phyloP scores from a whole-genome alignment of 2,329 filamentous ascomycete species.

The Penicillium sp. region DNA sequence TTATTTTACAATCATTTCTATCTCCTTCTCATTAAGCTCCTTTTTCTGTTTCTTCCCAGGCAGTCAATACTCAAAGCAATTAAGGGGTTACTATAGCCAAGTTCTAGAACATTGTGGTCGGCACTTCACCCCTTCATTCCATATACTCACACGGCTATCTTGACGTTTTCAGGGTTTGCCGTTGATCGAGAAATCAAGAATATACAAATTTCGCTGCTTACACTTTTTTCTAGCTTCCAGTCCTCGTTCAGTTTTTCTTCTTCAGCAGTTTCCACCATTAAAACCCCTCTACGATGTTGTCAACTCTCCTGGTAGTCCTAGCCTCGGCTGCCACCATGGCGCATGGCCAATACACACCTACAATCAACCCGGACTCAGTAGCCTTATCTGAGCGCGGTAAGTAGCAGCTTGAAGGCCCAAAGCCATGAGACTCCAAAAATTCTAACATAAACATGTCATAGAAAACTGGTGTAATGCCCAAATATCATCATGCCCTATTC shows the following conservation, averaged over 20 bases:
- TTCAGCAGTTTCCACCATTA: not conserved
- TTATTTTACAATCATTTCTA: not conserved
- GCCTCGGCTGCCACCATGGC: conserved; percentile 32
- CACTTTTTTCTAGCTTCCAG: not conserved
- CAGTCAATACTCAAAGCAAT: no score
- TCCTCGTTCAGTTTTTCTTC: not conserved
- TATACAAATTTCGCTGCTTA: not conserved
- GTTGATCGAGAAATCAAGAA: not conserved
- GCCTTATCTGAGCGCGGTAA: conserved; percentile 37
- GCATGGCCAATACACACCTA: conserved; percentile 30
- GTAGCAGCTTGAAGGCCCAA: not conserved
- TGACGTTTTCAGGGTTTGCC: not conserved
- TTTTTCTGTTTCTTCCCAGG: not conserved
- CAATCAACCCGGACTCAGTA: conserved; percentile 41
- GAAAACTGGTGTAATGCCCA: conserved; percentile 48
- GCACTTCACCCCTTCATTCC: not conserved
- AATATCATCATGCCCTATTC: conserved; percentile 44
- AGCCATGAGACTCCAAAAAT: not conserved
- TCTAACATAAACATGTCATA: conserved; percentile 3
- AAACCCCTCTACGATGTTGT: not conserved
- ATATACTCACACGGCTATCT: not conserved
- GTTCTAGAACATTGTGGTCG: not conserved
- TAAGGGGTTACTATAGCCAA: no score
- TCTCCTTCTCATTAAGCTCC: not conserved
- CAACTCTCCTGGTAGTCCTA: conserved; percentile 33